These are phyloP conservation scores for Ziziphus jujuba DNA, from an alignment of 306 rosid genomes.

Conservation along the genomic window DNA sequence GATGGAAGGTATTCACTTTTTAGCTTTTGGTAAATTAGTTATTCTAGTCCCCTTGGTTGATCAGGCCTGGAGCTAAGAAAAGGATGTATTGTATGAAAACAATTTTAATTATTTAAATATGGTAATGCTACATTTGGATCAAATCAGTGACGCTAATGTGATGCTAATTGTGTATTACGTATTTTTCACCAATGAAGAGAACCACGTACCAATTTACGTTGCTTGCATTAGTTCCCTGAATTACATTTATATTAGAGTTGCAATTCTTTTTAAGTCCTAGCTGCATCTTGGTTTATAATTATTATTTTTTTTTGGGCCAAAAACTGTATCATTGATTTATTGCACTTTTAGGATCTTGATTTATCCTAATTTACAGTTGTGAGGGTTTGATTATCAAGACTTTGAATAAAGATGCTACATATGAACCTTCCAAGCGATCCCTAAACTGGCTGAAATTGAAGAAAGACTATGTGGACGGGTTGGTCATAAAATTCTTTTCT, in stretches of 20 bases:
- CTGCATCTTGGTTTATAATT: neutral
- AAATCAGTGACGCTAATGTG: neutral
- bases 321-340: neutral
- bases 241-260: slow-evolving; percentile 6
- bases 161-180: neutral
- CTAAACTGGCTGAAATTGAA: slow-evolving; percentile 92
- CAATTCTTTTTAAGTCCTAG: neutral
- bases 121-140: neutral
- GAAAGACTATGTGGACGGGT: slow-evolving; percentile 88
- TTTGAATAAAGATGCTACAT: slow-evolving; percentile 76
- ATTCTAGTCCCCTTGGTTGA: slow-evolving; percentile 5
- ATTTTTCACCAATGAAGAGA: slow-evolving; percentile 7
- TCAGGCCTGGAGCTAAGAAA: too few relatives aligned
- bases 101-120: neutral
- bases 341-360: slow-evolving; percentile 9
- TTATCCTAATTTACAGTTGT: slow-evolving; percentile 55
- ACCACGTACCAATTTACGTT: neutral
- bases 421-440: slow-evolving; percentile 88
- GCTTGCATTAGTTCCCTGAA: slow-evolving; percentile 13
- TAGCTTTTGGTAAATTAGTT: slow-evolving; percentile 20
- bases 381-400: slow-evolving; percentile 94
- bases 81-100: neutral
- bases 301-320: slow-evolving; percentile 8
- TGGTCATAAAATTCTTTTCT: slow-evolving; percentile 26
- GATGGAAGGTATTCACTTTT: slow-evolving; percentile 51